phyloP scores from a whole-genome alignment of 352 stramenopile species.

The Pythium monospermum region DNA sequence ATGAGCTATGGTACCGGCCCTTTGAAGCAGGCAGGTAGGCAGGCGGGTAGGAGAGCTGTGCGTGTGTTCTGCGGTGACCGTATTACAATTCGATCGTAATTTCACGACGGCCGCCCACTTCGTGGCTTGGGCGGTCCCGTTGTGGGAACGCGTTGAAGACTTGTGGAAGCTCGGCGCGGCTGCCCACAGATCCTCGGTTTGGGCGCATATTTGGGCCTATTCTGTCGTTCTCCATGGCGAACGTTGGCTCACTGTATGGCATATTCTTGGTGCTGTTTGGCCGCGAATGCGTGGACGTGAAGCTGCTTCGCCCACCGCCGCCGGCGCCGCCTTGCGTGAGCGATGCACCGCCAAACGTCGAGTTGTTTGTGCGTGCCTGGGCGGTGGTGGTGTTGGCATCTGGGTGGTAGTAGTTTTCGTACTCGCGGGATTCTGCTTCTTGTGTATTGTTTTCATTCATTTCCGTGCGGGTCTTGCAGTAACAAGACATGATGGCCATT shows the following conservation, averaged over 20 bases:
- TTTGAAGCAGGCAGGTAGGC: no score
- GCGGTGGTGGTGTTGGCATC: not conserved
- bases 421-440: constrained; percentile 15
- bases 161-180: constrained; percentile 6
- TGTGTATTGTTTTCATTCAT: constrained; percentile 20
- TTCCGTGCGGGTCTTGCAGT: constrained; percentile 22
- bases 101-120: constrained; percentile 18
- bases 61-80: not conserved
- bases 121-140: constrained; percentile 14
- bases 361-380: constrained; percentile 8
- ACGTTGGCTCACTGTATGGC: constrained; percentile 11
- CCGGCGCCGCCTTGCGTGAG: no score
- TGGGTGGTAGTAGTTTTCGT: constrained; percentile 21
- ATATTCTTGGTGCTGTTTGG: constrained; percentile 20
- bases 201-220: not conserved
- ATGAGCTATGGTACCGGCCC: no score
- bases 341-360: not conserved
- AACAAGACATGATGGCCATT: constrained; percentile 24
- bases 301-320: constrained; percentile 17
- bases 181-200: constrained; percentile 9
- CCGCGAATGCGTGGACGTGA: constrained; percentile 16
- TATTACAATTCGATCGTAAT: constrained; percentile 21
- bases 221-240: constrained; percentile 9
- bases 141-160: constrained; percentile 15
- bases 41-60: no score